Evolutionary conservation across 2,329 filamentous ascomycete genomes (phyloP).

Genomic region (Colletotrichum lini): DNA sequence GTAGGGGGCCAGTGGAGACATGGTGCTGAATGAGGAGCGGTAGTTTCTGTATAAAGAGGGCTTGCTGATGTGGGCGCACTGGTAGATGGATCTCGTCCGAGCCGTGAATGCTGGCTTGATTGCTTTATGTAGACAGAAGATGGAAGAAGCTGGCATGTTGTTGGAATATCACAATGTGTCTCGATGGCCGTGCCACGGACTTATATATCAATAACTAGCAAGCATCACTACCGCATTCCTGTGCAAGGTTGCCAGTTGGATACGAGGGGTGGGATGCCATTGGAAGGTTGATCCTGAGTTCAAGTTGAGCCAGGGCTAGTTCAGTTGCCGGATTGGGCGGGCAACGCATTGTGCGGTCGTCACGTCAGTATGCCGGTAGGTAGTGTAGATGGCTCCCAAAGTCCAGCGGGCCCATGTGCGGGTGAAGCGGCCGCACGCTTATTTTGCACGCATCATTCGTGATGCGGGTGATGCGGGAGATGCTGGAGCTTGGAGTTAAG

Average conservation of each 20-base stretch:
- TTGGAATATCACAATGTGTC: neutral
- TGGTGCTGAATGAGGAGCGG: neutral
- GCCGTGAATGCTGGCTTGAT: neutral
- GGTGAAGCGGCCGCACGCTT: neutral
- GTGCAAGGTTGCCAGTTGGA: neutral
- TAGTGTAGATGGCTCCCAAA: neutral
- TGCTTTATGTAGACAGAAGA: neutral
- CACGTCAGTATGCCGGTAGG: neutral
- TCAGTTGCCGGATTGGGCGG: neutral
- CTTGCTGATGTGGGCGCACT: neutral
- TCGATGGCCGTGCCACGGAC: too few relatives aligned
- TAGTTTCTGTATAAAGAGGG: neutral
- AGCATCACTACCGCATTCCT: neutral
- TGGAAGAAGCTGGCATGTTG: neutral
- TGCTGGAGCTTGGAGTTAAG: neutral
- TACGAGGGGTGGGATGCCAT: neutral
- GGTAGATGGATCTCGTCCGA: neutral
- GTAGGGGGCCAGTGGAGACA: constrained; percentile 37
- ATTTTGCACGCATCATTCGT: neutral
- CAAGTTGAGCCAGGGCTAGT: neutral
- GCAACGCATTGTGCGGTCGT: neutral
- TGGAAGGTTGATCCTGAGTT: neutral
- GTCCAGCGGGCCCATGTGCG: neutral
- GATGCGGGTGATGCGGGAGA: neutral
- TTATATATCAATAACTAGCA: neutral